These are phyloP conservation scores for Gossypium longicalyx DNA, from an alignment of 345 rosid species.

Conservation along the genomic window DNA sequence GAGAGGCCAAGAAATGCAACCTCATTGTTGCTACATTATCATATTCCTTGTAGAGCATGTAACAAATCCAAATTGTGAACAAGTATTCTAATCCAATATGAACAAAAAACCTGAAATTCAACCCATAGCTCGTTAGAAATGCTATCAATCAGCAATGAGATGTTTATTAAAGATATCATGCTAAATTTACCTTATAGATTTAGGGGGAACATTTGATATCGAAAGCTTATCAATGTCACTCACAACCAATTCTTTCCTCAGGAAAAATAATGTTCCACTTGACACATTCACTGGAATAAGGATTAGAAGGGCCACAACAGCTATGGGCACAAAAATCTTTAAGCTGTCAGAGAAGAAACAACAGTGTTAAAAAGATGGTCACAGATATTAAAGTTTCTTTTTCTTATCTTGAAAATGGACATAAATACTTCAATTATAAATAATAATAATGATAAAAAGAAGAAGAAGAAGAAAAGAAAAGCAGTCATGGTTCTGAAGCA, in stretches of 20 bases:
- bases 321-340: slow-evolving; percentile 81
- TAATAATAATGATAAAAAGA: too few species aligned
- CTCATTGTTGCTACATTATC: slow-evolving; percentile 71
- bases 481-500: not conserved
- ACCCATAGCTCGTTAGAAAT: slow-evolving; percentile 15
- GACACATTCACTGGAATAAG: slow-evolving; percentile 94
- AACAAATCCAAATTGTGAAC: slow-evolving; percentile 87
- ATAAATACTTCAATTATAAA: not conserved
- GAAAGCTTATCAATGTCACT: slow-evolving; percentile 94
- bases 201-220: slow-evolving; percentile 79
- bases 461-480: too few species aligned
- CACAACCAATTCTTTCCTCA: slow-evolving; percentile 75
- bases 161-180: not conserved
- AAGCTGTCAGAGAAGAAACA: slow-evolving; percentile 41
- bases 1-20: slow-evolving; percentile 73
- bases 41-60: slow-evolving; percentile 89
- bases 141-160: not conserved
- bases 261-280: slow-evolving; percentile 72
- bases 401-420: not conserved
- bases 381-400: not conserved
- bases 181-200: slow-evolving; percentile 56
- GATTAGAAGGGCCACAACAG: slow-evolving; percentile 65
- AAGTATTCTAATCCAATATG: slow-evolving; percentile 80
- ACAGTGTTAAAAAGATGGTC: not conserved
- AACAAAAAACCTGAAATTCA: slow-evolving; percentile 71